These are phyloP conservation scores for Salix purpurea DNA, from an alignment of 345 rosid genomes.

Conservation along the genomic window DNA sequence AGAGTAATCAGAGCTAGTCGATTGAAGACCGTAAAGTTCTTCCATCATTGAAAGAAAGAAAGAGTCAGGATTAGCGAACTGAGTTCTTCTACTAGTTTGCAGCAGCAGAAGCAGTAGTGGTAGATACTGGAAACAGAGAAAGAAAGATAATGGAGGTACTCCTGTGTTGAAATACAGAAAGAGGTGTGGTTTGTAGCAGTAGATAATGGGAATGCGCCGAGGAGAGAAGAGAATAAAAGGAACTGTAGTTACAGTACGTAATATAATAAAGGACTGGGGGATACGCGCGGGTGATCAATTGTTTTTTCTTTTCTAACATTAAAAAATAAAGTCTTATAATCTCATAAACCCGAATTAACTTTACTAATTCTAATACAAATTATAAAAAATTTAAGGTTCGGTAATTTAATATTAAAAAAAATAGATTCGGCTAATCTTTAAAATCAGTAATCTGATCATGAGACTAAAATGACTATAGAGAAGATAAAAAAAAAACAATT, in stretches of 20 bases:
- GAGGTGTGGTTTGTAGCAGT: neutral
- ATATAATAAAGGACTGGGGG: neutral
- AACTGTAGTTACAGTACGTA: neutral
- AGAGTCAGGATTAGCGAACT: neutral
- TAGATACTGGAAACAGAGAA: neutral
- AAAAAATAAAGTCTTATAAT: too few relatives aligned
- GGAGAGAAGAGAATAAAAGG: neutral
- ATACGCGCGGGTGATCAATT: neutral
- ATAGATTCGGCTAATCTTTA: too few relatives aligned
- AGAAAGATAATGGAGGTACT: neutral
- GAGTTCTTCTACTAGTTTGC: neutral
- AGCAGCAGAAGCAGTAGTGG: neutral
- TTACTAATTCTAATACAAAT: too few relatives aligned
- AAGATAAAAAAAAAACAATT: too few relatives aligned
- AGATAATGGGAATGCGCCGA: neutral
- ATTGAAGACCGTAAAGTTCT: constrained; percentile 29
- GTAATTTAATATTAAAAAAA: too few relatives aligned
- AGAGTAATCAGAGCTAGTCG: constrained; percentile 11
- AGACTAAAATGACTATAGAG: too few relatives aligned
- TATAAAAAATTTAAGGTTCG: too few relatives aligned
- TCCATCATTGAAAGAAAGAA: constrained; percentile 24
- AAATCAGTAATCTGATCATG: too few relatives aligned
- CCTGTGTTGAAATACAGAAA: neutral
- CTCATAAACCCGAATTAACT: too few relatives aligned
- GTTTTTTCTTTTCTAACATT: too few relatives aligned